These are phyloP conservation scores for Quercus glauca DNA, from an alignment of 306 rosid species.

Conservation along the genomic window DNA sequence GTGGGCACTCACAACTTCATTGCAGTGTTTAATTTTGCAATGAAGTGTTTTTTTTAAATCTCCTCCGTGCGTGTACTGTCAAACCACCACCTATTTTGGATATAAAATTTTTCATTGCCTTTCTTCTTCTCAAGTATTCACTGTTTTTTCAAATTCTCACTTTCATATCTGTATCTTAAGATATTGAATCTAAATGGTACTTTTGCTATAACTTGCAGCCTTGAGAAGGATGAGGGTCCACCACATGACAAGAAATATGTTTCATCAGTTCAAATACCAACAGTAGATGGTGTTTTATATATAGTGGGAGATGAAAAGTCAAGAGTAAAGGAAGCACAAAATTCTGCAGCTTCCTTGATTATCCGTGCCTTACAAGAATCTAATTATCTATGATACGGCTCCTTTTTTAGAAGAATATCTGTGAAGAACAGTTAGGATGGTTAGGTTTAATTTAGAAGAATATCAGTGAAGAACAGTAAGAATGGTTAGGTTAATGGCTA, in stretches of 20 bases:
- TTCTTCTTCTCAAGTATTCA: background rate
- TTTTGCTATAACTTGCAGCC: slow-evolving; percentile 36
- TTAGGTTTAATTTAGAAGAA: background rate
- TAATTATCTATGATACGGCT: slow-evolving; percentile 18
- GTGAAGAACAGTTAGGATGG: background rate
- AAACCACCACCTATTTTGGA: background rate
- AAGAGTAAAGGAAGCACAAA: slow-evolving; percentile 50
- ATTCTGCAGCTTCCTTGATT: slow-evolving; percentile 75
- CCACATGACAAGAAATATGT: slow-evolving; percentile 51
- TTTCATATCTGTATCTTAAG: background rate
- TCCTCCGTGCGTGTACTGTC: background rate
- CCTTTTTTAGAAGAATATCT: background rate
- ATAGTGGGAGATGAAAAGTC: slow-evolving; percentile 39
- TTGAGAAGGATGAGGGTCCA: slow-evolving; percentile 49
- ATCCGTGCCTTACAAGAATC: slow-evolving; percentile 44
- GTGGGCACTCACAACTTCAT: background rate
- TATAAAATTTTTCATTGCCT: background rate
- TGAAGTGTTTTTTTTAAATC: background rate
- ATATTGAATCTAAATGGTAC: background rate
- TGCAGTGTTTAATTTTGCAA: background rate
- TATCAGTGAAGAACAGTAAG: too few species aligned
- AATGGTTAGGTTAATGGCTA: too few species aligned
- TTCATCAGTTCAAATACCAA: slow-evolving; percentile 42
- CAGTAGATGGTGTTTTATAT: slow-evolving; percentile 17
- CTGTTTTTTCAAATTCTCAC: background rate